These are phyloP conservation scores for Phytophthora sojae DNA, from an alignment of 352 stramenopile species.

Conservation along the genomic window DNA sequence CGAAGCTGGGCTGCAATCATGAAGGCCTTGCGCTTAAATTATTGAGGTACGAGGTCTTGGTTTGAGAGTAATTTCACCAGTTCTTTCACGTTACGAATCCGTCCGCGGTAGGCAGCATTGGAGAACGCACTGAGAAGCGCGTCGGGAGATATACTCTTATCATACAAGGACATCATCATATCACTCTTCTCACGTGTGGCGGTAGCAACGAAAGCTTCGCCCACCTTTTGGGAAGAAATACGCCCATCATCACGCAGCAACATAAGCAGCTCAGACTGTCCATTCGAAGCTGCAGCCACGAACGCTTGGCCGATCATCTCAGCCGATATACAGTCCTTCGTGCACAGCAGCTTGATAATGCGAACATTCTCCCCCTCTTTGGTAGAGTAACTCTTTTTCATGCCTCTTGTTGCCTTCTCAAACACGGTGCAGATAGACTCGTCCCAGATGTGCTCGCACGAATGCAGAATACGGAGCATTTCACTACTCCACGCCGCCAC, in stretches of 20 bases:
- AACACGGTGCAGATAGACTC: not conserved
- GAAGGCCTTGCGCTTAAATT: not conserved
- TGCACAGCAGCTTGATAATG: not conserved
- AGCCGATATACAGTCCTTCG: not conserved
- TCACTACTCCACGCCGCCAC: not conserved
- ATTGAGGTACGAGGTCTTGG: not conserved
- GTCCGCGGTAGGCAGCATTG: not conserved
- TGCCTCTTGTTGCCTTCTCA: not conserved
- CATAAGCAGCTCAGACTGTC: not conserved
- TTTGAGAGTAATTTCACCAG: not conserved
- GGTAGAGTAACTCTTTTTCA: not conserved
- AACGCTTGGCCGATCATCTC: not conserved
- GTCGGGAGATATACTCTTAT: not conserved
- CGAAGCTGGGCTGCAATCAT: not conserved
- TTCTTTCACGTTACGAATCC: not conserved
- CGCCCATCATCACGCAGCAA: not conserved
- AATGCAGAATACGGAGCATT: not conserved
- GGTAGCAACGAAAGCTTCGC: not conserved
- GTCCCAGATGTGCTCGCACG: not conserved
- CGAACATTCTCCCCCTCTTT: not conserved
- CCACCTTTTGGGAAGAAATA: not conserved
- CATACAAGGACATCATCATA: not conserved
- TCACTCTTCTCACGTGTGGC: not conserved
- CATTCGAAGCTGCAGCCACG: not conserved
- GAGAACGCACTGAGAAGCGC: not conserved